phyloP scores from a whole-genome alignment of 768 basidiomycete species.

The Collybiopsis confluens region DNA sequence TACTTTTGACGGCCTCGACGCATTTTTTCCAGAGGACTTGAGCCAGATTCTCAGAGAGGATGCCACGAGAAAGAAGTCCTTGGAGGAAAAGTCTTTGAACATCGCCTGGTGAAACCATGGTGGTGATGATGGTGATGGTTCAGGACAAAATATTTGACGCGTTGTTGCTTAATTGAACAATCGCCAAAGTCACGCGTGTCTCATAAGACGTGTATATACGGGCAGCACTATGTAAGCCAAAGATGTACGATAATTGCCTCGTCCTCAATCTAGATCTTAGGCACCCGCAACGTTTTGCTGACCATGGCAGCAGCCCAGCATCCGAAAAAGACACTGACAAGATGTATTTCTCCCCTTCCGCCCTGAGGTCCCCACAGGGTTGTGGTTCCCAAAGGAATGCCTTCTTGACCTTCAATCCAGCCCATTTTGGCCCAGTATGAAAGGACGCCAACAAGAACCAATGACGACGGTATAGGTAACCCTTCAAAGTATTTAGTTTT shows the following conservation, averaged over 20 bases:
- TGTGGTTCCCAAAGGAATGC: conserved; percentile 71
- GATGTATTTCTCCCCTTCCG: conserved; percentile 82
- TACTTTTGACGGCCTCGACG: conserved; percentile 65
- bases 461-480: conserved; percentile 90
- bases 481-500: conserved; percentile 97
- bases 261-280: conserved; percentile 47
- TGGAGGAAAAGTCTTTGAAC: conserved; percentile 78
- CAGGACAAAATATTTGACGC: too few species aligned
- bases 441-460: conserved; percentile 73
- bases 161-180: background rate
- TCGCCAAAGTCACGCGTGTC: background rate
- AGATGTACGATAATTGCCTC: background rate
- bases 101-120: conserved; percentile 52
- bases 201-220: background rate
- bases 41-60: conserved; percentile 62
- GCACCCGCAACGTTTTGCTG: conserved; percentile 90
- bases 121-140: conserved; percentile 8
- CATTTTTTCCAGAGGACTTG: conserved; percentile 65
- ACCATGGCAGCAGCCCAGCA: conserved; percentile 96
- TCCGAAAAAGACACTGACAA: conserved; percentile 71
- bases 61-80: conserved; percentile 65
- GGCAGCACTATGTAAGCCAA: background rate
- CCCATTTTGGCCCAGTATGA: conserved; percentile 81
- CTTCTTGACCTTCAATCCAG: conserved; percentile 76
- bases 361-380: conserved; percentile 69